Evolutionary conservation across 495 filamentous ascomycete genomes (phyloP).

Genomic region (Penicillium odoratum): DNA sequence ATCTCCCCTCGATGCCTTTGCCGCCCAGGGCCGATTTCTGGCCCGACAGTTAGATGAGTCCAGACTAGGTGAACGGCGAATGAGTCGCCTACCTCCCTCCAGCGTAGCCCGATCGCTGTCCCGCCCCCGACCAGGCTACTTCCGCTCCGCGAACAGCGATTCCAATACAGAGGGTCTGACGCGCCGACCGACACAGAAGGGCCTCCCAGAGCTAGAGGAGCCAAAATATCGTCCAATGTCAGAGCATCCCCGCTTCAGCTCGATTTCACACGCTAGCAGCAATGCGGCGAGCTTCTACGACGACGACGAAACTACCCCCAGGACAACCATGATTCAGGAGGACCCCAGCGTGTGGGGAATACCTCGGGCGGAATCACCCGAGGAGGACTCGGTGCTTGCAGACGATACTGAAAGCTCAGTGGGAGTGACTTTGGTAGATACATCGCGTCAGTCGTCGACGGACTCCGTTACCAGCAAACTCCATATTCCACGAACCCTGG

Average conservation of each 20-base stretch:
- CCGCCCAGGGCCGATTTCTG: conserved; percentile 80
- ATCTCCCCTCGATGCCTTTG: conserved; percentile 93
- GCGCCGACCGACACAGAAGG: conserved; percentile 41
- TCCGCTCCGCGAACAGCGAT: conserved; percentile 55
- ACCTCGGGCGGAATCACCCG: conserved; percentile 51
- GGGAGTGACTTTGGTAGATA: conserved; percentile 23
- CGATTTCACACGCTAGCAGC: conserved; percentile 52
- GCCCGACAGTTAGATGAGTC: conserved; percentile 84
- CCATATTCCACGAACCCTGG: conserved; percentile 47
- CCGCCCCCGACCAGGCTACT: conserved; percentile 69
- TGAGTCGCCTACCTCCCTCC: conserved; percentile 81
- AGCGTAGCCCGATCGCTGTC: conserved; percentile 76
- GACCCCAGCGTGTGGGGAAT: conserved; percentile 42
- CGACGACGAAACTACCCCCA: conserved; percentile 36
- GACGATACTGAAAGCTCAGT: conserved; percentile 19
- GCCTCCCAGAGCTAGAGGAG: conserved; percentile 58
- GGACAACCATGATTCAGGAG: conserved; percentile 22
- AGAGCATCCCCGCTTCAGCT: conserved; percentile 71
- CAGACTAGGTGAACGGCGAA: conserved; percentile 62
- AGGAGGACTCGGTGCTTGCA: conserved; percentile 31
- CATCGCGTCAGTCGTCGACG: conserved; percentile 39
- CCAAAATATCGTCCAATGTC: conserved; percentile 66
- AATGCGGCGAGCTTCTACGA: conserved; percentile 34
- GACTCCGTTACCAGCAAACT: conserved; percentile 51
- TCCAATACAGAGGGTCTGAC: conserved; percentile 30